phyloP scores from a whole-genome alignment of 2,329 filamentous ascomycete species.

The Diplodia sapinea region DNA sequence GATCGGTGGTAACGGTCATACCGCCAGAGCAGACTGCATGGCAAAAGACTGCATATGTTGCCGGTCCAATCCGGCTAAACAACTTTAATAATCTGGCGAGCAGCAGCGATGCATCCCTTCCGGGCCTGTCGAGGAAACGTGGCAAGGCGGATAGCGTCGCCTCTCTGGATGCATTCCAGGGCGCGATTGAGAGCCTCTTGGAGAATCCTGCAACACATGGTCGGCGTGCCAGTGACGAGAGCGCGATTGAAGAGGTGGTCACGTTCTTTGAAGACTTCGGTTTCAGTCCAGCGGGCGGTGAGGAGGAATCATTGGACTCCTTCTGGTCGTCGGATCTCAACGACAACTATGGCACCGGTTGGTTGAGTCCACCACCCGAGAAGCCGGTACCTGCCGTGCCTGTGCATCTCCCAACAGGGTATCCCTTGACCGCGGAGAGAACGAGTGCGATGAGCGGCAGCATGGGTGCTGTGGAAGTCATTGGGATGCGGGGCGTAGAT shows the following conservation, averaged over 20 bases:
- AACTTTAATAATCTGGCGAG: constrained; percentile 31
- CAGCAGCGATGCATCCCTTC: not conserved
- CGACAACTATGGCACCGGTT: constrained; percentile 31
- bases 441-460: constrained; percentile 13
- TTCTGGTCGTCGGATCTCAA: constrained; percentile 23
- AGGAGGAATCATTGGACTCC: constrained; percentile 24
- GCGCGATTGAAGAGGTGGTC: constrained; percentile 48
- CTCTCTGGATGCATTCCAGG: constrained; percentile 22
- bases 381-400: constrained; percentile 16
- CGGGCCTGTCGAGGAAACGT: not conserved
- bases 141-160: constrained; percentile 14
- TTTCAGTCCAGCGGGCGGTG: constrained; percentile 34
- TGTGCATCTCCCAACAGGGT: constrained; percentile 11
- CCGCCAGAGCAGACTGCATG: constrained; percentile 45
- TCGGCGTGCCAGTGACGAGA: constrained; percentile 44
- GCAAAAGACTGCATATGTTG: constrained; percentile 47
- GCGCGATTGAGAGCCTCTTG: constrained; percentile 14
- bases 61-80: constrained; percentile 51
- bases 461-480: constrained; percentile 24
- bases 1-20: constrained; percentile 44
- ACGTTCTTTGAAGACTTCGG: constrained; percentile 51
- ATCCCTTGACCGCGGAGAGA: constrained; percentile 8
- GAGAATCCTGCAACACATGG: constrained; percentile 28
- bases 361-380: constrained; percentile 14
- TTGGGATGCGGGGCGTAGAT: constrained; percentile 6